Base-by-base conservation (phyloP, 2,329 filamentous ascomycete species). In the Cryphonectria carpinicola region DNA sequence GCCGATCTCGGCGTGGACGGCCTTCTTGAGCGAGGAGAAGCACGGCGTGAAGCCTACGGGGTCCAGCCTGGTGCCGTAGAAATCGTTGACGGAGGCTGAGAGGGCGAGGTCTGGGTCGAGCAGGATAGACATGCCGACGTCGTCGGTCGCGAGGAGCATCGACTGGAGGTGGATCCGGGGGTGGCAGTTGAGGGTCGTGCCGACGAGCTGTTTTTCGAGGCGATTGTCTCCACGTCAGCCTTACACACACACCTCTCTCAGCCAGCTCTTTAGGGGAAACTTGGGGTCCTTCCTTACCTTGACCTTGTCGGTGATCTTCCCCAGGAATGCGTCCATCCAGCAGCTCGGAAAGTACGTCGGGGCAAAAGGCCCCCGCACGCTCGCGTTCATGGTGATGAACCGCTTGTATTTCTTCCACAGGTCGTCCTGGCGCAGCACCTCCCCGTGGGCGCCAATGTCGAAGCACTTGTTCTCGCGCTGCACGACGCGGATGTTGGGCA, bases 131-230 rank as follows among this genome's bases (percentile, higher is more conserved):
- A 81, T 78, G 71, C 80, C 80, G 19, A 76, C 63, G 10, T 71
- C 58, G 74, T 81, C 79, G 19, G 80, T 81, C 6, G 79, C 78
- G 72, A 76, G 77, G 68, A 81, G 76, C 77, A 79, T 80, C 17
- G 78, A 78, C 70, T 81, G 78, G 2, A 80, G 70, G 68, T 80
- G 79, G 64, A 76, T 75, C 22, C 70, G 70, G 4, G 79, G 78
- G 4, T 72, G 68, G 72, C 79, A 81, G 67, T 77, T 80, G n/a
- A 75, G 75, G 1, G 78, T 77, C 74, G 79, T 79, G 19, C 79
- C 80, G 7, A 81, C 78, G 64, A 81, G 75, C 80, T 81, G 35
- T n/a, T 7, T 19, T 4, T 22, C 52, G 56, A 14, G 54, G 58
- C 17, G 19, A 39, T 41, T 41, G 56, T 46, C 10, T 17, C 14